Percentiles rank a stretch among this genome's conserved stretches.
These are phyloP conservation scores for Metschnikowia vanudenii DNA, from an alignment of 805 yeast species.

Conservation along the genomic window DNA sequence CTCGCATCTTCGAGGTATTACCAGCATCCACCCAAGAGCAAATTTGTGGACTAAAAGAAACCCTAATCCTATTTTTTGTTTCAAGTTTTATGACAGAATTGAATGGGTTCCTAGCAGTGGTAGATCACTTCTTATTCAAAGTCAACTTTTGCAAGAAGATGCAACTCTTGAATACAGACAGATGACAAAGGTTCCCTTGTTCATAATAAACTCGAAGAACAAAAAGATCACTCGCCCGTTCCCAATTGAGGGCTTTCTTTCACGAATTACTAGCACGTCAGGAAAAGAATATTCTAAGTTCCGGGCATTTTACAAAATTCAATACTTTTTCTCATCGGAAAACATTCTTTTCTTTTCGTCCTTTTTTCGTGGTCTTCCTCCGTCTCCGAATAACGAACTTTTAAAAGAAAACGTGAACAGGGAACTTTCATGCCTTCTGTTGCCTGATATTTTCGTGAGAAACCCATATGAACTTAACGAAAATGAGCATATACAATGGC, in stretches of 20 bases:
- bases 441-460: constrained; percentile 44
- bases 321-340: constrained; percentile 64
- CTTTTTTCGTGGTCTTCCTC: constrained; percentile 60
- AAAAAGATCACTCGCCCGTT: constrained; percentile 49
- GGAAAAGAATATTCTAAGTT: constrained; percentile 42
- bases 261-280: constrained; percentile 50
- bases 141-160: constrained; percentile 36
- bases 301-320: constrained; percentile 48
- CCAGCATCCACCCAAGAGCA: background rate
- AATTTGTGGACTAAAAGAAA: constrained; percentile 21
- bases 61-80: constrained; percentile 47
- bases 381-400: constrained; percentile 41
- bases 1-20: background rate
- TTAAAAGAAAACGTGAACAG: constrained; percentile 14
- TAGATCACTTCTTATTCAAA: constrained; percentile 28
- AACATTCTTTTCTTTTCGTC: constrained; percentile 58
- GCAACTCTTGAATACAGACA: constrained; percentile 59
- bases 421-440: constrained; percentile 14
- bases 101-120: constrained; percentile 46
- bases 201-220: constrained; percentile 20
- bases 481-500: constrained; percentile 61
- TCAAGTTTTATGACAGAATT: constrained; percentile 68
- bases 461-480: constrained; percentile 55
- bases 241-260: constrained; percentile 80
- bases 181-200: background rate